Conservation (phyloP, 805 yeast species). For the Kluyveromyces wickerhamii region DNA sequence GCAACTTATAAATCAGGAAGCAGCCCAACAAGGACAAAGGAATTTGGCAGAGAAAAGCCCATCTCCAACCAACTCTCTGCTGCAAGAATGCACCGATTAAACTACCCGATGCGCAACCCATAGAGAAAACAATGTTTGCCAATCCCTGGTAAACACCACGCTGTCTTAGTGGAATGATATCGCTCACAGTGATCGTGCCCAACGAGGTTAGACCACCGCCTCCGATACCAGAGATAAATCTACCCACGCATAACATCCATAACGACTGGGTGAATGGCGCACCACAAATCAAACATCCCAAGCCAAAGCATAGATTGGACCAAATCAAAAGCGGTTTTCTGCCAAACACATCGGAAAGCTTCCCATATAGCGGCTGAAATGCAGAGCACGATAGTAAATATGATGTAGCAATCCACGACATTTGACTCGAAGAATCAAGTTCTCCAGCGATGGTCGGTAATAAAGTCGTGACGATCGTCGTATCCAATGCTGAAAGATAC, state of each 20-base stretch:
- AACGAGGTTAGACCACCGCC: constrained; percentile 36
- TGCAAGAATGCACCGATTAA: constrained; percentile 50
- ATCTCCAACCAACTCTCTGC: constrained; percentile 53
- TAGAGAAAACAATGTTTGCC: constrained; percentile 62
- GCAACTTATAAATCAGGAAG: constrained; percentile 29
- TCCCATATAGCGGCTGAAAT: constrained; percentile 36
- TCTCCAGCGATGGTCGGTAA: constrained; percentile 59
- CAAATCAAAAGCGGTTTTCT: constrained; percentile 31
- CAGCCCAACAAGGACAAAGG: constrained; percentile 40
- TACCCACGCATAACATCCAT: constrained; percentile 25
- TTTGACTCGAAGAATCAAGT: constrained; percentile 49
- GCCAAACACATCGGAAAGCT: constrained; percentile 34
- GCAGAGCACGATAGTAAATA: constrained; percentile 35
- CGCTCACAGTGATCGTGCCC: constrained; percentile 34
- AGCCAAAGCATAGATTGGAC: constrained; percentile 28
- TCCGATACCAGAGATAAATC: constrained; percentile 36
- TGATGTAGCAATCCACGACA: constrained; percentile 43
- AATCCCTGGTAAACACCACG: constrained; percentile 77
- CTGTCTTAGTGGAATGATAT: constrained; percentile 39
- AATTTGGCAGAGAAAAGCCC: constrained; percentile 43
- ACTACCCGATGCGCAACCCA: constrained; percentile 72
- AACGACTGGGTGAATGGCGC: constrained; percentile 25
- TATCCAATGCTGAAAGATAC: constrained; percentile 53
- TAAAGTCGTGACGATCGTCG: constrained; percentile 57
- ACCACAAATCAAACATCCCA: constrained; percentile 34